phyloP scores from a whole-genome alignment of 176 grass and related monocot species.

The Ananas comosus region DNA sequence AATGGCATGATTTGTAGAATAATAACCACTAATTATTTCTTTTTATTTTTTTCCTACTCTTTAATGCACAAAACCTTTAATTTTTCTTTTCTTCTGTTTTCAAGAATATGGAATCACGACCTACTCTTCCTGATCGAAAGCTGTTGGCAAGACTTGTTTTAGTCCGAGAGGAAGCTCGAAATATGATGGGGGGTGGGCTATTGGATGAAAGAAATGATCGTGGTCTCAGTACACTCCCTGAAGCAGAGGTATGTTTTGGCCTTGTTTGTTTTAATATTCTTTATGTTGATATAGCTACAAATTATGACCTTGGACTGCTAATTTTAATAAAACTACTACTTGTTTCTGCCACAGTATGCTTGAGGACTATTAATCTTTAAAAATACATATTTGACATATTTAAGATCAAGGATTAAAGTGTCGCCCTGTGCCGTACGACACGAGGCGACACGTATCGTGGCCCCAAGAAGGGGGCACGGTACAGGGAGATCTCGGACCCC shows the following conservation, averaged over 20 bases:
- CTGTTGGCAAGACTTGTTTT: constrained; percentile 85
- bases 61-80: neutral
- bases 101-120: constrained; percentile 78
- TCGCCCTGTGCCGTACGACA: too few species aligned
- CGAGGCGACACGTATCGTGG: too few species aligned
- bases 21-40: too few species aligned
- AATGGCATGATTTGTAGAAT: too few species aligned
- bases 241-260: constrained; percentile 59
- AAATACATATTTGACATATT: neutral
- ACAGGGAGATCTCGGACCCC: too few species aligned
- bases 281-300: neutral
- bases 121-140: constrained; percentile 61
- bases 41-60: neutral
- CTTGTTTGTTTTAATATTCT: neutral
- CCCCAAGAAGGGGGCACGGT: too few species aligned
- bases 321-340: too few species aligned
- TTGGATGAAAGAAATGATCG: constrained; percentile 96
- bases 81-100: constrained; percentile 1
- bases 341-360: too few species aligned
- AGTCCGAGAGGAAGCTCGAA: constrained; percentile 79
- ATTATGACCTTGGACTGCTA: too few species aligned
- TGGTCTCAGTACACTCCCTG: constrained; percentile 68
- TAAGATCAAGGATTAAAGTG: neutral
- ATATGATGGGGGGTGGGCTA: constrained; percentile 95
- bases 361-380: too few species aligned